Evolutionary conservation across 2,329 filamentous ascomycete species (phyloP), one percentile per base, ranked within the genome.

Genomic region (Sphaerostilbella broomeana): DNA sequence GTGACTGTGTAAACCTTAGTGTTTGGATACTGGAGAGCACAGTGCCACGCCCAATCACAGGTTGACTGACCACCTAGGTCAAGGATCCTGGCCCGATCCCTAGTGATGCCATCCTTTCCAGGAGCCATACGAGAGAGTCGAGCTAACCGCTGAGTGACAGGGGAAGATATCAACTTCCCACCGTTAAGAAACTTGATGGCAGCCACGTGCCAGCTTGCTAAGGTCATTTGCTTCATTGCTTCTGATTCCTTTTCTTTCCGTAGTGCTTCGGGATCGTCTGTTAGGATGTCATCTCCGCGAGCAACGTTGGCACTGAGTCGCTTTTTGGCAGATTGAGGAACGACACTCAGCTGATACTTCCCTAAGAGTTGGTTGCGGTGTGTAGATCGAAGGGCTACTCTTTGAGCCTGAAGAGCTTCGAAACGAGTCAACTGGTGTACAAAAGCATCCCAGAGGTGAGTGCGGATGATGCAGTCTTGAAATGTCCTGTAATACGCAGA

Each of bases 11-110:
- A 94, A 38, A 95, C 78, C 58, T 86, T 88, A 41, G 85, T 76
- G 58, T 86, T 82, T 13, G 86, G 86, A 61, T 89, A 92, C 58
- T 90, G 83, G 34, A 85, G 72, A 1, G 92, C 88, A 42, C 87
- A 84, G 57, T 92, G 81, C 92, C 92, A 98, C 16, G 86, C 90
- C 92, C 92, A 98, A 61, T 94, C 88, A 57, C 87, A 90, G 11
- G 84, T 79, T 0, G 83, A 73, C 56, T 90, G 81, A 30, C 89
- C 89, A 34, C 86, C 88, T 22, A 95, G 79, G 57, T 97, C 90
- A 18, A 97, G 75, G 42, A 95, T 82, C 22, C 84, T 72, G 4
- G 79, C 67, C 17, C 79, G 73, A 42, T 75, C 67, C 43, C 67
- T 66, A 36, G 62, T 56, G 13, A 62, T 59, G 25, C 70, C 70